These are phyloP conservation scores for Blastomyces percursus DNA, from an alignment of 2,329 filamentous ascomycete species.

Conservation along the genomic window DNA sequence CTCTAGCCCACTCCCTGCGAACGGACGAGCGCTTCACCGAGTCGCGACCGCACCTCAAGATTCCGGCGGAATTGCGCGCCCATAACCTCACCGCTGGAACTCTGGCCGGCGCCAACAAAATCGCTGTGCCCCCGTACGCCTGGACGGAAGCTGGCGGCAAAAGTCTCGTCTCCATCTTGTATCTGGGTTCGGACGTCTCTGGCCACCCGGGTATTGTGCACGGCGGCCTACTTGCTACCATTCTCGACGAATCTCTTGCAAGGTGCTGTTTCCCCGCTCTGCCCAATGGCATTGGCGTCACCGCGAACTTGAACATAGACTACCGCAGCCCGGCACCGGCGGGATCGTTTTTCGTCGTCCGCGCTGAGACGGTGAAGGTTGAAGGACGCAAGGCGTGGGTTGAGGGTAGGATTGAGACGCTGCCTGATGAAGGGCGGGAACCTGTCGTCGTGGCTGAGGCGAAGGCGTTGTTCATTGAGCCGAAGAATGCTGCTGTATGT, in stretches of 20 bases:
- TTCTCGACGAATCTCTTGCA: constrained; percentile 58
- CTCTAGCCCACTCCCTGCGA: constrained; percentile 60
- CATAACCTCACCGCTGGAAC: constrained; percentile 76
- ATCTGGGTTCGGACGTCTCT: constrained; percentile 50
- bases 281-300: constrained; percentile 42
- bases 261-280: constrained; percentile 46
- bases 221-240: constrained; percentile 57
- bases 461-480: constrained; percentile 48
- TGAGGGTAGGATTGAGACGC: constrained; percentile 26
- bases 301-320: constrained; percentile 48
- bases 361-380: constrained; percentile 33
- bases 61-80: constrained; percentile 56
- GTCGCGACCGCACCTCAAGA: constrained; percentile 75
- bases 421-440: constrained; percentile 59
- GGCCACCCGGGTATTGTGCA: constrained; percentile 65
- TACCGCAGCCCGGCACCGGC: constrained; percentile 53
- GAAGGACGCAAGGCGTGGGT: constrained; percentile 33
- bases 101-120: constrained; percentile 60
- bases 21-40: constrained; percentile 56
- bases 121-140: constrained; percentile 69
- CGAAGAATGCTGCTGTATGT: constrained; percentile 59
- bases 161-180: constrained; percentile 53
- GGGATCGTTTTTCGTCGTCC: constrained; percentile 49
- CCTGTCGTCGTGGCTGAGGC: constrained; percentile 55
- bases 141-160: constrained; percentile 66